A percentile compares a stretch with the other conserved stretches of the same genome.
Conservation (phyloP, 257 asterid species). For the Ehretia macrophylla region DNA sequence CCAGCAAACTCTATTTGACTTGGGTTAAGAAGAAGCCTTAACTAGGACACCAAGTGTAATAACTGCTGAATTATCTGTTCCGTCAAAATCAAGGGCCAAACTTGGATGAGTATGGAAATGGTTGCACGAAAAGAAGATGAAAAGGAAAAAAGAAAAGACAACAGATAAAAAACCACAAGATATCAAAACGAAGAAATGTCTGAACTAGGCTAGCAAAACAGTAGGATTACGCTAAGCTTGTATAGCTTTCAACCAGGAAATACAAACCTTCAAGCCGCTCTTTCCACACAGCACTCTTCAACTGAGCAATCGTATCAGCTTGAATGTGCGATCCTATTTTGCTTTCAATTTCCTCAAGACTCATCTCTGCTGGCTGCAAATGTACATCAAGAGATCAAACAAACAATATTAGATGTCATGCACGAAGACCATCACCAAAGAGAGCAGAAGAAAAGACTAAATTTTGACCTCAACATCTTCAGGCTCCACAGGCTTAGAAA, state of each 20-base stretch:
- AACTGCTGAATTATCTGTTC: neutral
- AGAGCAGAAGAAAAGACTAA: neutral
- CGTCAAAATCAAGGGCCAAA: neutral
- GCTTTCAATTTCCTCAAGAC: constrained; percentile 93
- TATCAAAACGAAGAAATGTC: neutral
- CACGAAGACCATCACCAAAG: constrained; percentile 11
- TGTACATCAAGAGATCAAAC: constrained; percentile 14
- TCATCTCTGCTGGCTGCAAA: constrained; percentile 88
- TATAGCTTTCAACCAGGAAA: constrained; percentile 1
- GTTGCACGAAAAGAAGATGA: constrained; percentile 34
- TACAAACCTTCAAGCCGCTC: constrained; percentile 93
- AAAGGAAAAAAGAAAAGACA: too few species aligned
- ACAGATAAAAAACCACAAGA: neutral
- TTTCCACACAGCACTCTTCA: constrained; percentile 97
- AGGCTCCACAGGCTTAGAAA: constrained; percentile 57
- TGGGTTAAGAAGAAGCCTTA: too few species aligned
- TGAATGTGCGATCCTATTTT: constrained; percentile 82
- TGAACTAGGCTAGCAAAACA: neutral
- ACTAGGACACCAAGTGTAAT: constrained; percentile 2
- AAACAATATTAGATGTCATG: constrained; percentile 1
- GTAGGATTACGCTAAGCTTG: too few species aligned
- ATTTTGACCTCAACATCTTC: constrained; percentile 84
- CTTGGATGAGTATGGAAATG: constrained; percentile 35
- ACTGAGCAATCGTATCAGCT: constrained; percentile 72
- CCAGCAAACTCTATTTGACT: too few species aligned